Conservation (phyloP, 352 stramenopile genomes). For the Phytophthora multivora region DNA sequence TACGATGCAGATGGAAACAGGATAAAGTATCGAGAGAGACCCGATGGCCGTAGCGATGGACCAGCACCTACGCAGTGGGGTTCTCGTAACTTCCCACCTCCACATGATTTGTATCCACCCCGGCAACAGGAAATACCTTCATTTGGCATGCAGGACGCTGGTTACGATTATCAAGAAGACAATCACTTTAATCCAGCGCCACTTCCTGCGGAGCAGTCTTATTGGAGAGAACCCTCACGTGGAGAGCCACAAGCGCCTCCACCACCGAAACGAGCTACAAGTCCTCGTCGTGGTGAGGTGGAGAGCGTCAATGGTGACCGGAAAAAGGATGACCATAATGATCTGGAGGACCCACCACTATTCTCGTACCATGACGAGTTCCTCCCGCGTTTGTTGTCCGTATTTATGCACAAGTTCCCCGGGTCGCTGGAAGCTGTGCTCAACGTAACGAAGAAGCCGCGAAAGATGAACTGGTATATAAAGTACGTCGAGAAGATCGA, state of each 20-base stretch:
- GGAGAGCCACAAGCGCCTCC: neutral
- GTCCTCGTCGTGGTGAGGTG: conserved; percentile 15
- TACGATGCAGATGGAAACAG: conserved; percentile 10
- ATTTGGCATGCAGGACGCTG: conserved; percentile 2
- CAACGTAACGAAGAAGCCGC: conserved; percentile 71
- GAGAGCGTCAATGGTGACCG: conserved; percentile 1
- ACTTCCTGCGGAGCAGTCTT: conserved; percentile 15
- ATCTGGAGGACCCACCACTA: conserved; percentile 27
- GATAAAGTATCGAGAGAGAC: conserved; percentile 17
- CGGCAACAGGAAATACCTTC: conserved; percentile 15
- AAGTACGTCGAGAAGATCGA: conserved; percentile 65
- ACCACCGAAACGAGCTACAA: conserved; percentile 9
- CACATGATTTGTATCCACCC: conserved; percentile 18
- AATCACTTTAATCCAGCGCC: conserved; percentile 29
- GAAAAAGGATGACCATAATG: conserved; percentile 5
- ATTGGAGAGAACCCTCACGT: conserved; percentile 18
- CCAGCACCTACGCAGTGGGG: conserved; percentile 13
- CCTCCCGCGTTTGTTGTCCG: conserved; percentile 48
- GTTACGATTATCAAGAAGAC: conserved; percentile 26
- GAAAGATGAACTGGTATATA: conserved; percentile 76
- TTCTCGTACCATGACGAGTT: conserved; percentile 67
- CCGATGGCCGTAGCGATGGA: neutral
- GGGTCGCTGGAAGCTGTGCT: conserved; percentile 49
- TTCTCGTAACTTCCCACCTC: conserved; percentile 13
- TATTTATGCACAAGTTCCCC: conserved; percentile 64